These are phyloP conservation scores for Pinus tabuliformis DNA, from an alignment of 75 land plant genomes.

Conservation along the genomic window DNA sequence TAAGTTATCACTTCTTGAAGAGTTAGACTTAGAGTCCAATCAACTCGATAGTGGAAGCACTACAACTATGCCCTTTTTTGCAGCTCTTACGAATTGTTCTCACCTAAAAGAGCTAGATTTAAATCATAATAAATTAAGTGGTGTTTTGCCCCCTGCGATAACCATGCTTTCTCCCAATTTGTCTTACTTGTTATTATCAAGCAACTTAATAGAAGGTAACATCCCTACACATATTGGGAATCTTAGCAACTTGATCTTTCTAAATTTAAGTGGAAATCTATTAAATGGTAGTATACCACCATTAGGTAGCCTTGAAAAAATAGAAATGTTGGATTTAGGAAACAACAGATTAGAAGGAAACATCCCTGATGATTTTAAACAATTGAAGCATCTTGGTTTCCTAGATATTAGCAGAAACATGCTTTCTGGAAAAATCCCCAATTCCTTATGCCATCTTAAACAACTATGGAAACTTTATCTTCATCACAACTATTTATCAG, in stretches of 20 bases:
- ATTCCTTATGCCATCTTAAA: background rate
- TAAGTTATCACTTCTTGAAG: background rate
- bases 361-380: slow-evolving; percentile 19
- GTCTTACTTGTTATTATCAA: background rate
- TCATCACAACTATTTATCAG: slow-evolving; percentile 12
- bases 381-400: slow-evolving; percentile 10
- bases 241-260: background rate
- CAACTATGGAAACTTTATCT: slow-evolving; percentile 4
- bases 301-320: slow-evolving; percentile 1
- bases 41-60: background rate
- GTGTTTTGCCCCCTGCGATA: background rate
- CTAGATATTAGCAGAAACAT: slow-evolving; percentile 15
- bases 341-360: slow-evolving; percentile 15
- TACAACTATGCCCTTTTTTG: background rate
- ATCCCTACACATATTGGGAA: slow-evolving; percentile 3
- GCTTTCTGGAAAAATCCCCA: slow-evolving; percentile 22
- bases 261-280: slow-evolving; percentile 16
- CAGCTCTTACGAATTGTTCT: slow-evolving; percentile 1
- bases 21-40: background rate
- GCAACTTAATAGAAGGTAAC: background rate
- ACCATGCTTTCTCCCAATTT: background rate
- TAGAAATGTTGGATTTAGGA: slow-evolving; percentile 16
- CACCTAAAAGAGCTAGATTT: background rate
- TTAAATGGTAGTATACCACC: slow-evolving; percentile 19
- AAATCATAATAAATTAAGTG: slow-evolving; percentile 5